These are phyloP conservation scores for Chernovozyma sophiae-reginae DNA, from an alignment of 1,139 yeast species.

Conservation along the genomic window DNA sequence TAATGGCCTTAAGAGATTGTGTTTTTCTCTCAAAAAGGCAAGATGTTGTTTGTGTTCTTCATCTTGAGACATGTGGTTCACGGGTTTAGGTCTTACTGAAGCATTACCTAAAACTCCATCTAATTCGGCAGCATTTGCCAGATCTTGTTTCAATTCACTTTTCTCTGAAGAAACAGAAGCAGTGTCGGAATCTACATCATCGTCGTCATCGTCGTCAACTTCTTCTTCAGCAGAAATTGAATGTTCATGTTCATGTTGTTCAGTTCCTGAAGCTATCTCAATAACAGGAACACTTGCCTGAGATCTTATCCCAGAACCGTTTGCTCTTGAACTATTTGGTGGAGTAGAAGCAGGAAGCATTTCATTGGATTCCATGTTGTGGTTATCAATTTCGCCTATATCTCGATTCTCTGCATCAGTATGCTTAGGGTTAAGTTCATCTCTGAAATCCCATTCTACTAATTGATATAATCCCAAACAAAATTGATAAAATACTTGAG, in stretches of 20 bases:
- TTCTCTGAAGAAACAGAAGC: background rate
- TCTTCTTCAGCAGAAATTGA: background rate
- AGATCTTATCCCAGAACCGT: background rate
- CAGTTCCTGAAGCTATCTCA: background rate
- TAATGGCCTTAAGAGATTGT: constrained; percentile 9
- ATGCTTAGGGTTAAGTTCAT: constrained; percentile 15
- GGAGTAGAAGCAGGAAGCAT: background rate
- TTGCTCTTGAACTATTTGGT: background rate
- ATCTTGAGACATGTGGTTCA: constrained; percentile 1
- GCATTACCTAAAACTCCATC: background rate
- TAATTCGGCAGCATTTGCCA: background rate
- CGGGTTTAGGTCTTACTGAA: background rate
- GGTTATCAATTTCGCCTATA: background rate
- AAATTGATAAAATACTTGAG: constrained; percentile 68
- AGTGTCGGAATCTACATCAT: background rate
- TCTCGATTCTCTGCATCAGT: constrained; percentile 7
- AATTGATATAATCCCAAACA: constrained; percentile 71
- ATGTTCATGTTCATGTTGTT: too few relatives aligned
- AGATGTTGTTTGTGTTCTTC: constrained; percentile 16
- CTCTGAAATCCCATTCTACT: constrained; percentile 67
- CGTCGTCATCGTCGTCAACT: background rate
- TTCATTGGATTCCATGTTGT: background rate
- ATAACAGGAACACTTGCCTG: background rate
- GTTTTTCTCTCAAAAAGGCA: constrained; percentile 16
- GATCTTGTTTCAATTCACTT: background rate